Evolutionary conservation across 176 grass and related monocot genomes (phyloP).

Genomic region (Panicum miliaceum): DNA sequence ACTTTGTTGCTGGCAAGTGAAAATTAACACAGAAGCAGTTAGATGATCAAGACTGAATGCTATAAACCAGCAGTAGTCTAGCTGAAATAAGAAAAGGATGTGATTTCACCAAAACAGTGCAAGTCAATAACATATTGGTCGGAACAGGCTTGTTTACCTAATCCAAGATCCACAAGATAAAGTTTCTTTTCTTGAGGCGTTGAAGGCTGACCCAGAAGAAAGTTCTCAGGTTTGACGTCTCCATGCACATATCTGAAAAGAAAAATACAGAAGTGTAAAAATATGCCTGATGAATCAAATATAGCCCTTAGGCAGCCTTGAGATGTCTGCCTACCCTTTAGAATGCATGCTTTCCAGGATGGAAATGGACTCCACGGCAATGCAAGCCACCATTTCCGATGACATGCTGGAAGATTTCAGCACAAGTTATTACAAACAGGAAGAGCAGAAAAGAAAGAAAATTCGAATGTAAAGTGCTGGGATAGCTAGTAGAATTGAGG

Average conservation of each 20-base stretch:
- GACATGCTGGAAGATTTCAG: slow-evolving; percentile 66
- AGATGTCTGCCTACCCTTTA: slow-evolving; percentile 59
- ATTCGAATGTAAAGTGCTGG: neutral
- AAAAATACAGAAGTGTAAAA: slow-evolving; percentile 5
- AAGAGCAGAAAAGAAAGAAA: neutral
- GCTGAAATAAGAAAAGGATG: neutral
- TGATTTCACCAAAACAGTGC: slow-evolving; percentile 5
- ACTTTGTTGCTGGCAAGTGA: slow-evolving; percentile 71
- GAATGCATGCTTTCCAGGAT: slow-evolving; percentile 90
- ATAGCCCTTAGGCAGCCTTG: slow-evolving; percentile 7
- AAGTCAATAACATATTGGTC: slow-evolving; percentile 21
- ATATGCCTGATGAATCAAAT: neutral
- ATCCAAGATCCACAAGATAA: slow-evolving; percentile 91
- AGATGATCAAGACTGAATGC: slow-evolving; percentile 15
- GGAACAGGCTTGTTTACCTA: slow-evolving; percentile 53
- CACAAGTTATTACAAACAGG: slow-evolving; percentile 32
- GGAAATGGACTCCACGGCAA: slow-evolving; percentile 79
- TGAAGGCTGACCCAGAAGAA: slow-evolving; percentile 82
- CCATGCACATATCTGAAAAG: slow-evolving; percentile 82
- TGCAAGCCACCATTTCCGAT: slow-evolving; percentile 88
- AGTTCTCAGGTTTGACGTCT: slow-evolving; percentile 90
- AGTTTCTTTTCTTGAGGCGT: slow-evolving; percentile 90
- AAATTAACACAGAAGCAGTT: slow-evolving; percentile 29
- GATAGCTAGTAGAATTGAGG: slow-evolving; percentile 8
- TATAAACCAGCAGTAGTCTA: neutral